Evolutionary conservation across 1,284 basidiomycete genomes (phyloP).

Genomic region (Bjerkandera adusta): DNA sequence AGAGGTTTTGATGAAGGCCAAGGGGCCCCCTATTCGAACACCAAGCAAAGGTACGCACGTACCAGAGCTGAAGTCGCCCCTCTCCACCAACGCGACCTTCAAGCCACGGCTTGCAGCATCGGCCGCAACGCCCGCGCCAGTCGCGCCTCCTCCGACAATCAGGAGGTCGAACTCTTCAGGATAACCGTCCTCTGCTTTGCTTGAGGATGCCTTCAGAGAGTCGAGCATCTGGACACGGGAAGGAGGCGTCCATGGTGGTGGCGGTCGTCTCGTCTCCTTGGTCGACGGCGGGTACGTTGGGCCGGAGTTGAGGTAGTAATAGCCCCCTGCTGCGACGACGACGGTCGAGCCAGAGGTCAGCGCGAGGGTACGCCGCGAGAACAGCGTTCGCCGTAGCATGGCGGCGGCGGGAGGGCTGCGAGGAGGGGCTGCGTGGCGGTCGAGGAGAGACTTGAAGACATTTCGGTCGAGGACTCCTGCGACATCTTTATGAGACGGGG

Average conservation of each 20-base stretch:
- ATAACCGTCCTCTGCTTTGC: constrained; percentile 24
- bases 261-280: constrained; percentile 60
- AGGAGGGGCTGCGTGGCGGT: no score
- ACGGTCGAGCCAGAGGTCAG: constrained; percentile 49
- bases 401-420: no score
- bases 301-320: constrained; percentile 70
- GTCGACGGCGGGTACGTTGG: constrained; percentile 63
- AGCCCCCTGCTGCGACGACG: constrained; percentile 54
- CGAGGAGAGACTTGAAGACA: no score
- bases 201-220: constrained; percentile 45
- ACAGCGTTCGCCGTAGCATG: constrained; percentile 43
- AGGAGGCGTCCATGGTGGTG: constrained; percentile 76
- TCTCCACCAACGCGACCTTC: constrained; percentile 91
- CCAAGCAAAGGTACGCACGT: constrained; percentile 19
- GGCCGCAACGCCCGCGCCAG: constrained; percentile 91
- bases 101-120: constrained; percentile 93
- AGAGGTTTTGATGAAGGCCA: no score
- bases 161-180: constrained; percentile 74
- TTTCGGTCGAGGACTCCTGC: no score
- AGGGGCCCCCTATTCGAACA: no score
- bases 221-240: constrained; percentile 62
- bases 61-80: constrained; percentile 92
- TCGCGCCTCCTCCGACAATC: constrained; percentile 92
- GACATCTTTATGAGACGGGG: no score
- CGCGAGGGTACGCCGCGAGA: constrained; percentile 53